Evolutionary conservation across 2,329 filamentous ascomycete genomes (phyloP), one percentile per base, ranked within the genome.

Genomic region (Hypoxylon sp.): DNA sequence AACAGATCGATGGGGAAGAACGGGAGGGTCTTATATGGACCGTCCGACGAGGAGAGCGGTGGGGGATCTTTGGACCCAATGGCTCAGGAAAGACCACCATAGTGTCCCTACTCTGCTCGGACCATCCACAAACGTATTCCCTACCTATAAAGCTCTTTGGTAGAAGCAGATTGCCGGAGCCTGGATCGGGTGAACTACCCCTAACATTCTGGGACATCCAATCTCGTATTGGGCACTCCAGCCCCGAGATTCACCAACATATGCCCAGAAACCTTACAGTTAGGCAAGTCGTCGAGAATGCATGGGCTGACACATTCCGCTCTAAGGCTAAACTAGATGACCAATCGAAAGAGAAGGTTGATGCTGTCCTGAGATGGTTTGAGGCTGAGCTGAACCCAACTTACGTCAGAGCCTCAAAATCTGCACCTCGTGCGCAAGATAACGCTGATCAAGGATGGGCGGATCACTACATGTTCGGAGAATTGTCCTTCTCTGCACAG

Each of bases 1-100:
- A 93, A 78, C 75, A 84, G 1, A 77, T 86, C 11, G 73, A 87
- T 2, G 87, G 87, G 0, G 73, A 82, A 51, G 72, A 80, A 17
- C 81, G 83, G 65, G 79, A 86, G 1, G 95, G 95, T 0, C 83
- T 98, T 5, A 86, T 91, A 76, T 98, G 96, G 93, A 92, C 87
- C 0, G 90, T 98, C 24, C 88, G 89, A 42, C 88, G 91, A 56
- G 94, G 95, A 24, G 90, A 98, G 77, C 89, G 94, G 69, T 97
- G 94, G 92, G 95, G 93, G 2, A 88, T 98, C 17, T 96, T 99
- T 76, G 96, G 96, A 0, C 92, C 94, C 32, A 98, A 99, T 74
- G 96, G 92, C 11, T 97, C 93, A 0, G 96, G 96, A 17, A 99
- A 99, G 83, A 99, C 96, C 0, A 99, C 96, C 0, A 86, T 99